Percentiles rank a stretch among this genome's conserved stretches.
These are phyloP conservation scores for Tylopilus sp. DNA, from an alignment of 768 basidiomycete genomes.

Conservation along the genomic window DNA sequence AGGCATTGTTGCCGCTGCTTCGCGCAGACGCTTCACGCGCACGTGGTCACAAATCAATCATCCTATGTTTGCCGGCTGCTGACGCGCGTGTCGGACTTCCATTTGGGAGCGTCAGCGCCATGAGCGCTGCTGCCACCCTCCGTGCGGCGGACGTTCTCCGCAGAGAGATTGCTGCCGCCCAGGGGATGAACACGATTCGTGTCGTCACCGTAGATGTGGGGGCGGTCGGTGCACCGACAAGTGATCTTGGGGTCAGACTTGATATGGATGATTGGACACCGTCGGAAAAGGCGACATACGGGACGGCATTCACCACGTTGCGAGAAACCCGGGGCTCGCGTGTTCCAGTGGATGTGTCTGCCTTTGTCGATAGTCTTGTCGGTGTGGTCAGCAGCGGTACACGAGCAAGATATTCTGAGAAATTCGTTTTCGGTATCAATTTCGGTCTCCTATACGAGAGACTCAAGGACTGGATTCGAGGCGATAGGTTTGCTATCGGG, in stretches of 20 bases:
- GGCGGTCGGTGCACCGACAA: slow-evolving; percentile 33
- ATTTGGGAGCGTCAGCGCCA: slow-evolving; percentile 58
- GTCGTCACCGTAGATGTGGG: slow-evolving; percentile 77
- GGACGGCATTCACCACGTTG: slow-evolving; percentile 58
- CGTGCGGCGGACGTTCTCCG: slow-evolving; percentile 72
- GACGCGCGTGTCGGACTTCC: slow-evolving; percentile 75
- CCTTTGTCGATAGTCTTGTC: slow-evolving; percentile 58
- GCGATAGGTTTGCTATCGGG: slow-evolving; percentile 69
- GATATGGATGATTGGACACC: slow-evolving; percentile 71
- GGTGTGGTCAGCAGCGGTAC: slow-evolving; percentile 57
- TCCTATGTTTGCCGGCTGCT: slow-evolving; percentile 72
- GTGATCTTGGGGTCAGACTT: slow-evolving; percentile 36
- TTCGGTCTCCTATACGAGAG: slow-evolving; percentile 40
- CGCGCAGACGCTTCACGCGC: slow-evolving; percentile 60
- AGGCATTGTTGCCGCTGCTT: slow-evolving; percentile 72
- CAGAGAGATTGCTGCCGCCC: slow-evolving; percentile 67
- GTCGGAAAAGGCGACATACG: slow-evolving; percentile 71
- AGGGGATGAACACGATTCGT: slow-evolving; percentile 49
- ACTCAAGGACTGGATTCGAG: slow-evolving; percentile 55
- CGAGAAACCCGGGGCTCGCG: slow-evolving; percentile 43
- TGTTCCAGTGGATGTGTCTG: slow-evolving; percentile 51
- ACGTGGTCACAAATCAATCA: slow-evolving; percentile 45
- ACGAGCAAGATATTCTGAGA: slow-evolving; percentile 36
- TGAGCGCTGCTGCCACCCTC: slow-evolving; percentile 72
- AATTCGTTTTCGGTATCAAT: slow-evolving; percentile 41